Base-by-base conservation (phyloP, 495 filamentous ascomycete species). In the Penicillium soppii region DNA sequence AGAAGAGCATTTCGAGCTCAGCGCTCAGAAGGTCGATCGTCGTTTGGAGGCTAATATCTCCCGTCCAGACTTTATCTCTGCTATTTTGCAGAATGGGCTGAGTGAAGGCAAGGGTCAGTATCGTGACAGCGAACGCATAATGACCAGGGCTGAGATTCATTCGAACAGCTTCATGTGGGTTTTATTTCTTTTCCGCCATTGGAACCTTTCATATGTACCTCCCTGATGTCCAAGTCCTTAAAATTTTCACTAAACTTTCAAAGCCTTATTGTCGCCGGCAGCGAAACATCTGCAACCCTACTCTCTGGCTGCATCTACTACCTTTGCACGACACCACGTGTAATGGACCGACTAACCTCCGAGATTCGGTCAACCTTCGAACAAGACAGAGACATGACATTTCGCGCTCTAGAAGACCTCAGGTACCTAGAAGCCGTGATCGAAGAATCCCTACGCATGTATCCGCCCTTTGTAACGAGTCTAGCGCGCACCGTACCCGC, bases 231-330 rank as follows among this genome's bases (percentile, higher is more conserved):
- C 26, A 17, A 8, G 22, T 12, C 16, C 5, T 5, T 29, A 10
- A 0, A 51, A 50, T 19, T 15, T n/a, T n/a, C n/a, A n/a, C n/a
- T n/a, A n/a, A 52, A 47, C 7, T 5, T 13, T 36, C 50, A 33
- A 33, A 66, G 53, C 37, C 38, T 73, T 12, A 65, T 74, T 21
- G 39, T 69, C 9, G 70, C 70, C 12, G 82, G 82, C 7, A 81
- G 76, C 54, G 83, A 86, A 55, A 85, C 82, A 0, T 77, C 78
- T 6, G 82, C 82, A 0, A 83, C 80, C 0, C 49, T 70, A 1
- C 51, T 85, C 0, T 61, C 63, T 0, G 82, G 78, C 3, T 69
- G 67, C 10, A 67, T 80, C 17, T 84, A 71, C 42, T 73, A 78
- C 33, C 71, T 85, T 0, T 63, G 78, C 12, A 65, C 67, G 5